Percentiles rank a stretch among this genome's conserved stretches.
Conservation (phyloP, 441 rosid genomes). For the Euphorbia schlechtendalii region DNA sequence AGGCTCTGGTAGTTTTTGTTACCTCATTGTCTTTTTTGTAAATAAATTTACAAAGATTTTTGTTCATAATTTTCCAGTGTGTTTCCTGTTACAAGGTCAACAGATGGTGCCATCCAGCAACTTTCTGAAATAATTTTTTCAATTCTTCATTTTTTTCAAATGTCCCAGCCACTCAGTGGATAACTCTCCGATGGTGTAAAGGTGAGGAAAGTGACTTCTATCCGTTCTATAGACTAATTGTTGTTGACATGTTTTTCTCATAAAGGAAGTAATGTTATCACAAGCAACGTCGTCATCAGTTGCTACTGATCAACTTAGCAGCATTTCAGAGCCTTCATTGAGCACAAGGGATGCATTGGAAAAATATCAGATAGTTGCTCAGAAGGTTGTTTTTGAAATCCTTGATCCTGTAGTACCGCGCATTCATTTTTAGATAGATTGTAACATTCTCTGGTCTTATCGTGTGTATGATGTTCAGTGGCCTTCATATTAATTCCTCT, state of each 20-base stretch:
- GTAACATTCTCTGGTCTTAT: background rate
- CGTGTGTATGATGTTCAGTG: background rate
- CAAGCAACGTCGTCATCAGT: slow-evolving; percentile 49
- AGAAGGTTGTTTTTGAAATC: slow-evolving; percentile 44
- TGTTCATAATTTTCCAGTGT: slow-evolving; percentile 35
- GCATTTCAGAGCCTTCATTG: slow-evolving; percentile 57
- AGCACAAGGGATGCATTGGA: slow-evolving; percentile 92
- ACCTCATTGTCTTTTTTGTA: slow-evolving; percentile 1
- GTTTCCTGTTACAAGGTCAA: slow-evolving; percentile 49
- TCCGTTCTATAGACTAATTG: slow-evolving; percentile 14
- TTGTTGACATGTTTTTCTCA: slow-evolving; percentile 22
- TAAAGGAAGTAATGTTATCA: slow-evolving; percentile 46
- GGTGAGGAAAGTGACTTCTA: slow-evolving; percentile 15
- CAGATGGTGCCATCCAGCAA: slow-evolving; percentile 44
- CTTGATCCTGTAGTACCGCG: background rate
- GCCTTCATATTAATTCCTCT: too few relatives aligned
- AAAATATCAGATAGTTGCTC: slow-evolving; percentile 75
- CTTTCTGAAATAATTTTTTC: slow-evolving; percentile 44
- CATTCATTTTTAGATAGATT: too few relatives aligned
- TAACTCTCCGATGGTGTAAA: slow-evolving; percentile 50
- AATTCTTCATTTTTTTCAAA: slow-evolving; percentile 43
- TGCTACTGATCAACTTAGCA: slow-evolving; percentile 56
- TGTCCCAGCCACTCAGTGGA: slow-evolving; percentile 41
- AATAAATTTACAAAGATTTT: slow-evolving; percentile 1
- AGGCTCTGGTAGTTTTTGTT: slow-evolving; percentile 34